A percentile compares a stretch with the other conserved stretches of the same genome.
These are phyloP conservation scores for bread wheat (Triticum aestivum) DNA, from an alignment of 176 grass and related monocot genomes.

Conservation along the genomic window IWGSC_CS_RefSeq_v2.1 NC_057814.1:453891553-453892052, in stretches of 20 bases:
- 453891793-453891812: not conserved
- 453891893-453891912: constrained; percentile 51
- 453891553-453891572: constrained; percentile 68
- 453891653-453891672: not conserved
- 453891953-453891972: not conserved
- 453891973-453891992: constrained; percentile 19
- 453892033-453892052: constrained; percentile 11
- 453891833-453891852: constrained; percentile 24
- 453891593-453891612: constrained; percentile 62
- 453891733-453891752: constrained; percentile 20
- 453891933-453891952: constrained; percentile 26
- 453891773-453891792: not conserved
- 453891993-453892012: constrained; percentile 42
- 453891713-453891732: not conserved
- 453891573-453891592: constrained; percentile 70
- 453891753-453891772: not conserved
- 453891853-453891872: not conserved
- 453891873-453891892: not conserved
- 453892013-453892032: constrained; percentile 11
- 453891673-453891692: not conserved
- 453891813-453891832: not conserved
- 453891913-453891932: constrained; percentile 38
- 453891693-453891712: constrained; percentile 31
- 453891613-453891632: constrained; percentile 5
- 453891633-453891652: constrained; percentile 31